Evolutionary conservation across 1,284 basidiomycete species (phyloP), one percentile per base, ranked within the genome.

Genomic region (Ceratobasidium papillatum): DNA sequence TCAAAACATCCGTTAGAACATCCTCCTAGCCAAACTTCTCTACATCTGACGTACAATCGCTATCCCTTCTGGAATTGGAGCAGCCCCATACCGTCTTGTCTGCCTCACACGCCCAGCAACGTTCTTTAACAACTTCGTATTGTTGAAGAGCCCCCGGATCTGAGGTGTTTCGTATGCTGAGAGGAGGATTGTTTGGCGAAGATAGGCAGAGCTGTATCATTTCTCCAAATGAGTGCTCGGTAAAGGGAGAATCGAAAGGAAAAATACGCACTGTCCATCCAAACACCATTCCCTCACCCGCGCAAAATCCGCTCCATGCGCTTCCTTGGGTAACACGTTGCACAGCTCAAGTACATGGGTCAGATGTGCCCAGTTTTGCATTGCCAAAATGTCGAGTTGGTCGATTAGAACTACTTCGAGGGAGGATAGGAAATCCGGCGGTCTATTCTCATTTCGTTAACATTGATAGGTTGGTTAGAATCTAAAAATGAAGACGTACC

Each of bases 331-430:
- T 27, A 99, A 86, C 78, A 91, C 87, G 83, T 98, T 99, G 36
- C 51, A 74, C 25, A 74, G 22, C 30, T 52, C 38, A 19, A 58
- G 45, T 27, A 63, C n/a, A 9, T 54, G 59, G 25, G 47, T 41
- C 43, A 41, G 41, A 81, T 99, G 97, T 66, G 99, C 96, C 98
- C 98, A 99, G 80, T 99, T 99, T 84, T 99, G 97, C 98, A 99
- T 99, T 7, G 90, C 88, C 80, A 99, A 88, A 1, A 94, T 91
- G 80, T 99, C 96, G 84, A 94, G 86, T 79, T 99, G 96, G 81
- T 99, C 98, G 9, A 94, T 87, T n/a, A 99, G 83, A n/a, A 95
- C 83, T 17, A 99, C 84, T 82, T 99, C 98, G 77, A 99, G 94
- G 2, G 94, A 97, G 1, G 94, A 94, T 65, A 99, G 85, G 81